These are phyloP conservation scores for Hemileia vastatrix DNA, from an alignment of 1,284 basidiomycete genomes.

Conservation along the genomic window DNA sequence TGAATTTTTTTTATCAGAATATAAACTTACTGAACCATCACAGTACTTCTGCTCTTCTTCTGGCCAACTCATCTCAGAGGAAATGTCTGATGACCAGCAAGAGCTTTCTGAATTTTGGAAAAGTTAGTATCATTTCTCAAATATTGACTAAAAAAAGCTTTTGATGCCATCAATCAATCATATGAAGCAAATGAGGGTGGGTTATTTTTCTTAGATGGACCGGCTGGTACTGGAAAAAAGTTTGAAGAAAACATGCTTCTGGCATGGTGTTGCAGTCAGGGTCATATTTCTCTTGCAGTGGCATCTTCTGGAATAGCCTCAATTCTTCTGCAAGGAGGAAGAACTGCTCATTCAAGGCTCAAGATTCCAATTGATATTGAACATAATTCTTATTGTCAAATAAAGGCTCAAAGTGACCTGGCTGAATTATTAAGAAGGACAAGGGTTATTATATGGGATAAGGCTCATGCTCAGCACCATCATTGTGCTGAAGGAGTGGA, in stretches of 20 bases:
- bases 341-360: constrained; percentile 4
- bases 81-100: too few species aligned
- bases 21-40: too few species aligned
- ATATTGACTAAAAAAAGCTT: too few species aligned
- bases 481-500: neutral
- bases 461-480: neutral
- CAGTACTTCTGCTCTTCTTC: too few species aligned
- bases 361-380: neutral
- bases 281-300: constrained; percentile 41
- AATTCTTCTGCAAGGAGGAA: constrained; percentile 47
- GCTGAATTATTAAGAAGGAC: neutral
- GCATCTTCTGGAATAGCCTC: constrained; percentile 49
- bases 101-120: too few species aligned
- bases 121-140: too few species aligned
- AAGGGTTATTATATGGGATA: constrained; percentile 3
- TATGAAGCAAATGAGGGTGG: too few species aligned
- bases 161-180: too few species aligned
- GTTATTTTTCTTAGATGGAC: too few species aligned
- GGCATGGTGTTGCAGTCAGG: constrained; percentile 34
- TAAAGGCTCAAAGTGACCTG: neutral
- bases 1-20: too few species aligned
- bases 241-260: constrained; percentile 48
- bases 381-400: constrained; percentile 32
- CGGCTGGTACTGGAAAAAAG: too few species aligned
- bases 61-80: too few species aligned